phyloP scores from a whole-genome alignment of 371 early-diverging fungal genomes.

The Dichotomocladium elegans region DNA sequence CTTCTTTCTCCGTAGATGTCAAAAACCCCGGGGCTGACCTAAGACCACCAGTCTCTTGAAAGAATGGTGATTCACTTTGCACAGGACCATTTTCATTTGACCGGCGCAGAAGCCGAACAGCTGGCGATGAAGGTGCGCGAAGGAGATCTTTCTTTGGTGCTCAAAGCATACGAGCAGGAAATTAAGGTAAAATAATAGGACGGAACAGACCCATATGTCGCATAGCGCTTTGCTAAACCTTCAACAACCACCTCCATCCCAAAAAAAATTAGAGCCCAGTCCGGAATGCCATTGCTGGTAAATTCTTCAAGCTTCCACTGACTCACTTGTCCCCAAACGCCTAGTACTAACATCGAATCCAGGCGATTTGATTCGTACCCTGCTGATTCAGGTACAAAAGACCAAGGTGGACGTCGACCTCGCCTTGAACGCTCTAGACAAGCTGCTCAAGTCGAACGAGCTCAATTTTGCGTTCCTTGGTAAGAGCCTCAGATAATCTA shows the following conservation, averaged over 20 bases:
- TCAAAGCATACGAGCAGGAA: conserved; percentile 77
- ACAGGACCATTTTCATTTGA: conserved; percentile 47
- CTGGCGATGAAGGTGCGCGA: conserved; percentile 50
- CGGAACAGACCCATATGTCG: neutral
- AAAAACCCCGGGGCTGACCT: neutral
- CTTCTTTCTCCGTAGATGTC: neutral
- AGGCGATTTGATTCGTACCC: conserved; percentile 78
- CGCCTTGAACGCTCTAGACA: conserved; percentile 91
- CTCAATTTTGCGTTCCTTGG: conserved; percentile 90
- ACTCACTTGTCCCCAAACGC: conserved; percentile 41
- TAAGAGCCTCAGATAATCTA: conserved; percentile 3
- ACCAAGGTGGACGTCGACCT: conserved; percentile 89
- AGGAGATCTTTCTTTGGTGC: conserved; percentile 80
- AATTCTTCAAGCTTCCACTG: conserved; percentile 13
- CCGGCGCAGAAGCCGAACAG: conserved; percentile 27
- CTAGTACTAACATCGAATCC: neutral
- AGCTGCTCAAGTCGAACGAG: conserved; percentile 91
- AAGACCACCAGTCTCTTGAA: conserved; percentile 74
- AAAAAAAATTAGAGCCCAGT: conserved; percentile 62
- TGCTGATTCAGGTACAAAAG: conserved; percentile 90
- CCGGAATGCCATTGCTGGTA: conserved; percentile 47
- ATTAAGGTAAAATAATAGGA: conserved; percentile 51
- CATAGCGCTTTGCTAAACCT: neutral
- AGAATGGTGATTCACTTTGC: conserved; percentile 88
- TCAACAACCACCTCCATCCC: neutral